phyloP scores from a whole-genome alignment of 1,284 basidiomycete species.

The Apiotrichum akiyoshidainum region DNA sequence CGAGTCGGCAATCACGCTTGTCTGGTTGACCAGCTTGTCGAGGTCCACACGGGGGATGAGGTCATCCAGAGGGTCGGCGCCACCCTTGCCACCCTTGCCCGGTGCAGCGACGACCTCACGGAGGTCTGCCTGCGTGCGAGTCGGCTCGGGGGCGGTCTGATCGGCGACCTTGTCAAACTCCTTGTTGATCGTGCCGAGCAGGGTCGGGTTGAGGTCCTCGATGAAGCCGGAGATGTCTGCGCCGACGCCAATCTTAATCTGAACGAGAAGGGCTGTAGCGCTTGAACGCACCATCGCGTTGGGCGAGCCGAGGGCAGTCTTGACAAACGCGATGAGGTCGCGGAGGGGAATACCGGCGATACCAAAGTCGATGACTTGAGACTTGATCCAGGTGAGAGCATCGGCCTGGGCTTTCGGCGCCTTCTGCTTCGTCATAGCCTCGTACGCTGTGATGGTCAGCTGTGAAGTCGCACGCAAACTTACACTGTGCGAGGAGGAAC shows the following conservation, averaged over 20 bases:
- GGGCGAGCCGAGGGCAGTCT: slow-evolving; percentile 81
- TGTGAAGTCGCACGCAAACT: slow-evolving; percentile 25
- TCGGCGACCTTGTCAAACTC: slow-evolving; percentile 95
- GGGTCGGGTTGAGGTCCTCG: slow-evolving; percentile 90
- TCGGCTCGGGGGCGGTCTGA: slow-evolving; percentile 73
- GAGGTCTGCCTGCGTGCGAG: slow-evolving; percentile 70
- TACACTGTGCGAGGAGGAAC: slow-evolving; percentile 89
- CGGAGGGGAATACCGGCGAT: slow-evolving; percentile 80
- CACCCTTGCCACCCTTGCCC: slow-evolving; percentile 52
- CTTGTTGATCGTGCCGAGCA: slow-evolving; percentile 81
- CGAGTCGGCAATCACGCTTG: slow-evolving; percentile 73
- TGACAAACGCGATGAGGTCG: slow-evolving; percentile 84
- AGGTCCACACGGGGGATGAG: slow-evolving; percentile 93
- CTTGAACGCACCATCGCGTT: slow-evolving; percentile 91
- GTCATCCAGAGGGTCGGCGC: slow-evolving; percentile 77
- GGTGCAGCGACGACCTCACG: slow-evolving; percentile 53
- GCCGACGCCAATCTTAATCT: slow-evolving; percentile 87
- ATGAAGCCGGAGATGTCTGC: slow-evolving; percentile 85
- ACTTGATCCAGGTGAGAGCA: slow-evolving; percentile 83
- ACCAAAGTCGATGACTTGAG: slow-evolving; percentile 87
- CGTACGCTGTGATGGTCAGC: slow-evolving; percentile 63
- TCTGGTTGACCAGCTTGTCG: slow-evolving; percentile 80
- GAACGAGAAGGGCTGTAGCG: slow-evolving; percentile 91
- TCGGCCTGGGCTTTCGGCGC: slow-evolving; percentile 97
- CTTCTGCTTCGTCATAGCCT: slow-evolving; percentile 86